Evolutionary conservation across 1,139 yeast genomes (phyloP).

Genomic region (Candida sanyaensis): DNA sequence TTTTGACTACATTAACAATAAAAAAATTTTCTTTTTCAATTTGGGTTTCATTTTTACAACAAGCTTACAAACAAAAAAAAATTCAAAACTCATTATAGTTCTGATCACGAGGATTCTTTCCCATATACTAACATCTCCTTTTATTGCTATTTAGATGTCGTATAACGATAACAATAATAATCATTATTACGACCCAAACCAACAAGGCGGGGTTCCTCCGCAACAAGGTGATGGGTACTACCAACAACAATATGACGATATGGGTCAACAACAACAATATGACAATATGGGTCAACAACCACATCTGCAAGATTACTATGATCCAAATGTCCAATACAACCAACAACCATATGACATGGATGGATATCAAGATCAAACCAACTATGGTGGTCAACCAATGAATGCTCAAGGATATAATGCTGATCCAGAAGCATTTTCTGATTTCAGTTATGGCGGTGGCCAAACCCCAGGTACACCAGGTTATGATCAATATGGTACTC

Average conservation of each 20-base stretch:
- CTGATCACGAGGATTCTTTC: not conserved
- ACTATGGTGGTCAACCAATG: slow-evolving; percentile 27
- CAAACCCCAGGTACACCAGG: slow-evolving; percentile 70
- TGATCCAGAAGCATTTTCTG: slow-evolving; percentile 77
- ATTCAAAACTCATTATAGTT: not conserved
- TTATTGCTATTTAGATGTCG: slow-evolving; percentile 39
- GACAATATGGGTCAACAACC: slow-evolving; percentile 32
- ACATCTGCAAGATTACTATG: slow-evolving; percentile 41
- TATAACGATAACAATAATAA: slow-evolving; percentile 54
- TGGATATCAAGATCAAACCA: slow-evolving; percentile 42
- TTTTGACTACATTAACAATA: slow-evolving; percentile 1
- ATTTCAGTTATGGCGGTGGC: slow-evolving; percentile 66
- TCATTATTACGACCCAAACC: slow-evolving; percentile 51
- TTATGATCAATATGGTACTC: slow-evolving; percentile 78
- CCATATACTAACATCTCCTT: not conserved
- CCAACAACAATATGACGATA: slow-evolving; percentile 48
- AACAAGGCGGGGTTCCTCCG: slow-evolving; percentile 32
- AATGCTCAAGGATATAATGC: slow-evolving; percentile 55
- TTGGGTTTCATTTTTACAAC: not conserved
- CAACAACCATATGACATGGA: slow-evolving; percentile 53
- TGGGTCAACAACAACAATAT: slow-evolving; percentile 29
- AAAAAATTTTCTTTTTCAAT: not conserved
- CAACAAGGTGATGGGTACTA: slow-evolving; percentile 43
- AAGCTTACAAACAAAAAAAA: not conserved
- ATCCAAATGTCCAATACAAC: slow-evolving; percentile 55